Evolutionary conservation across 2,329 filamentous ascomycete genomes (phyloP).

Genomic region (Xylariomycetidae sp.): DNA sequence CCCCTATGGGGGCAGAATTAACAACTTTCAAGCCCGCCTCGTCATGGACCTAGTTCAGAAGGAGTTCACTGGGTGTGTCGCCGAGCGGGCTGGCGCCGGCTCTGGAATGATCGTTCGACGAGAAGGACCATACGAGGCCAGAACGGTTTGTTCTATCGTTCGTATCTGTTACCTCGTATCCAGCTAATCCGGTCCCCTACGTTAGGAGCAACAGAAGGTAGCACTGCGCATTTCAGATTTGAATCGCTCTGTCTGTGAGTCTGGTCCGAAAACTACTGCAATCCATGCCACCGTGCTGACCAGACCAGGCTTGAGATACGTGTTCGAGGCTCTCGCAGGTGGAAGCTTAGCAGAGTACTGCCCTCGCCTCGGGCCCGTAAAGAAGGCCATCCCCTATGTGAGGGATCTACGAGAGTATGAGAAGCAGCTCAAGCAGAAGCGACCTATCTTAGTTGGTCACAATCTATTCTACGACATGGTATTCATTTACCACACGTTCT

Average conservation of each 20-base stretch:
- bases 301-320: constrained; percentile 19
- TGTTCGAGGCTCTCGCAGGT: constrained; percentile 29
- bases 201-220: neutral
- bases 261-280: neutral
- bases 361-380: neutral
- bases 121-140: no score
- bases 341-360: constrained; percentile 19
- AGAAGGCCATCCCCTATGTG: neutral
- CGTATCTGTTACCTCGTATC: neutral
- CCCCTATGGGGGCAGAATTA: no score
- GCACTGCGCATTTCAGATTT: neutral
- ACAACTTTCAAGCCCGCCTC: no score
- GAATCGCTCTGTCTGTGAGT: constrained; percentile 1
- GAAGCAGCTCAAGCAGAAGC: constrained; percentile 19
- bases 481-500: constrained; percentile 58
- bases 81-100: no score
- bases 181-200: no score
- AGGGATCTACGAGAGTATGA: constrained; percentile 16
- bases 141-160: no score
- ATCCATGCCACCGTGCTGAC: neutral
- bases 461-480: constrained; percentile 60
- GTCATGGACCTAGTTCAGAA: no score
- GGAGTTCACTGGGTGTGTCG: no score
- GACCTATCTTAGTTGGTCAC: constrained; percentile 51
- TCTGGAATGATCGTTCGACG: no score